These are phyloP conservation scores for Gymnopilus junonius DNA, from an alignment of 768 basidiomycete genomes.

Conservation along the genomic window DNA sequence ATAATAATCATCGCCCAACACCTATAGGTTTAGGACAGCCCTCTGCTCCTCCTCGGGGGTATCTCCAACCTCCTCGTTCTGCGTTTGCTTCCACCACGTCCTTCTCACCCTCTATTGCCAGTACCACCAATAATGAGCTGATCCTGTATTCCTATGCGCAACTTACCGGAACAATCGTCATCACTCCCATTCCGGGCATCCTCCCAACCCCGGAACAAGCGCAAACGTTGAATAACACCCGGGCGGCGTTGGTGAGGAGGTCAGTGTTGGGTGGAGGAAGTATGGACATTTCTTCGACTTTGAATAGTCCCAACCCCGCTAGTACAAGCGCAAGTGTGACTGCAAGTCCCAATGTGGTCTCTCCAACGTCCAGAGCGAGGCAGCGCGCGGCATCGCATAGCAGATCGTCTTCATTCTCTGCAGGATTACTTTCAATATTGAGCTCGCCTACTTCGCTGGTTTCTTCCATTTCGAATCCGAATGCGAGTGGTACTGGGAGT, in stretches of 20 bases:
- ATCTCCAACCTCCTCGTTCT: conserved; percentile 34
- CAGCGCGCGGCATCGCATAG: conserved; percentile 39
- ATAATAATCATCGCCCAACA: conserved; percentile 29
- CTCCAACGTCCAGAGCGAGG: conserved; percentile 28
- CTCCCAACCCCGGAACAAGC: conserved; percentile 49
- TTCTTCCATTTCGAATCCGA: conserved; percentile 19
- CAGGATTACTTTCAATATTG: conserved; percentile 54
- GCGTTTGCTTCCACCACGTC: conserved; percentile 43
- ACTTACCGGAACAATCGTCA: conserved; percentile 66
- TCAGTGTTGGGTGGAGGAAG: conserved; percentile 71
- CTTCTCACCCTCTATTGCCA: conserved; percentile 40
- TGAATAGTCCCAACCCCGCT: conserved; percentile 25
- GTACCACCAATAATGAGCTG: conserved; percentile 54
- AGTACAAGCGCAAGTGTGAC: not conserved
- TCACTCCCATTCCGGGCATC: conserved; percentile 50
- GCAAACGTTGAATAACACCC: conserved; percentile 48
- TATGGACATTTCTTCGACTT: conserved; percentile 73
- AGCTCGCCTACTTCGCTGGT: conserved; percentile 39
- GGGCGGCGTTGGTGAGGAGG: conserved; percentile 52
- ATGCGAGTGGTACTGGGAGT: conserved; percentile 5
- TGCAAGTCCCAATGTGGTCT: conserved; percentile 1
- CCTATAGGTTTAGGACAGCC: conserved; percentile 53
- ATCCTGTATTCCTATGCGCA: conserved; percentile 89
- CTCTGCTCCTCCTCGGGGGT: conserved; percentile 27
- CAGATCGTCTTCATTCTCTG: conserved; percentile 56